Conservation (phyloP, 495 filamentous ascomycete species). For the Tuber indicum region DNA sequence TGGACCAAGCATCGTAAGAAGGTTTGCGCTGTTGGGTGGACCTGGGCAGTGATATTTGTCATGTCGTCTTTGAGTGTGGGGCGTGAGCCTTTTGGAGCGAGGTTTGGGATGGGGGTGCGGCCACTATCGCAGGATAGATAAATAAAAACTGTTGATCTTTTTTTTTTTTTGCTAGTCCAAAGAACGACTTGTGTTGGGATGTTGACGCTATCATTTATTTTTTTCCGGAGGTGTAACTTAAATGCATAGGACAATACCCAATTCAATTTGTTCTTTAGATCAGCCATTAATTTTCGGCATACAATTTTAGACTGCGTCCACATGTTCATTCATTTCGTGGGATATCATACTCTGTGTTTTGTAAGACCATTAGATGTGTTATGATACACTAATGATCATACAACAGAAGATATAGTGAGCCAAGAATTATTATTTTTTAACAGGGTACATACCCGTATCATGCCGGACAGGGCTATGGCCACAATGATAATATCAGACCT, state of each 20-base stretch:
- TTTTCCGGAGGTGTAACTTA: not conserved
- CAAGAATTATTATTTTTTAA: not conserved
- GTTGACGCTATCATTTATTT: not conserved
- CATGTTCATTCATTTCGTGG: not conserved
- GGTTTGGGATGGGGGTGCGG: not conserved
- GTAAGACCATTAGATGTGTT: not conserved
- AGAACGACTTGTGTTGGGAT: not conserved
- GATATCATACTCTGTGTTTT: not conserved
- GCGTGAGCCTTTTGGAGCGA: not conserved
- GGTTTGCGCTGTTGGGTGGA: constrained; percentile 89
- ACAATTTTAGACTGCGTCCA: not conserved
- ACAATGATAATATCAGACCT: not conserved
- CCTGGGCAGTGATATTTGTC: constrained; percentile 56
- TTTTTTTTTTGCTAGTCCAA: not conserved
- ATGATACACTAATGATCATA: not conserved
- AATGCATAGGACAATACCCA: not conserved
- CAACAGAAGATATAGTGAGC: not conserved
- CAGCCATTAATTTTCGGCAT: not conserved
- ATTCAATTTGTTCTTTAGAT: not conserved
- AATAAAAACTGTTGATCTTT: not conserved
- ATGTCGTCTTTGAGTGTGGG: not conserved
- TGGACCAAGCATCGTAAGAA: constrained; percentile 87
- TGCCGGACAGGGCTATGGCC: not conserved
- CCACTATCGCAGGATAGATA: not conserved
- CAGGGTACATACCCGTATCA: not conserved